Conservation (phyloP, 2,329 filamentous ascomycete species). For the Tolypocladium capitatum region DNA sequence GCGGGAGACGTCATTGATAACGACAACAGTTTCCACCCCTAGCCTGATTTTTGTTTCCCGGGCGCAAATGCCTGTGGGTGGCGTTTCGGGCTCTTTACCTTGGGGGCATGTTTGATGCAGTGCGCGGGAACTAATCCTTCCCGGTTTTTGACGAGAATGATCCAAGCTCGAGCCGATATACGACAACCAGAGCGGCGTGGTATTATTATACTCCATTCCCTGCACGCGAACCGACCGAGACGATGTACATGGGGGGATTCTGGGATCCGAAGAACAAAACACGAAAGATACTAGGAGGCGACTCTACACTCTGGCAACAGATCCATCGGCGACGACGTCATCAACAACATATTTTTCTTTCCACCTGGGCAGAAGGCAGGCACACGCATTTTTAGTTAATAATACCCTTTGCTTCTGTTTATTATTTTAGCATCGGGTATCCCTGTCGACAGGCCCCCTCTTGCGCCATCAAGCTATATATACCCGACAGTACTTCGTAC, state of each 20-base stretch:
- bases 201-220: neutral
- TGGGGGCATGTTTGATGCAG: neutral
- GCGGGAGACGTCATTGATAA: neutral
- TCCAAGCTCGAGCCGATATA: neutral
- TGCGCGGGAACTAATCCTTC: neutral
- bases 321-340: constrained; percentile 12
- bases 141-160: neutral
- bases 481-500: neutral
- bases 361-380: neutral
- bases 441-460: neutral
- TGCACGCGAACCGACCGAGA: neutral
- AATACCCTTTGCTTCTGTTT: constrained; percentile 5
- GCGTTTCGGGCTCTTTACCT: constrained; percentile 4
- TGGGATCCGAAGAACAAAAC: neutral
- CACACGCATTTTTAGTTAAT: constrained; percentile 4
- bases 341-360: neutral
- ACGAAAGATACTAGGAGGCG: constrained; percentile 9
- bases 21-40: neutral
- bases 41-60: constrained; percentile 1
- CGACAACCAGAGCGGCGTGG: neutral
- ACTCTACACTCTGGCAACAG: constrained; percentile 20
- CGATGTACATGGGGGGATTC: constrained; percentile 2
- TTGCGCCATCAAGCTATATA: neutral
- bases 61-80: neutral
- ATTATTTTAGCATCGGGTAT: neutral